Evolutionary conservation across 805 yeast genomes (phyloP).

Genomic region (Candida endomychidarum): DNA sequence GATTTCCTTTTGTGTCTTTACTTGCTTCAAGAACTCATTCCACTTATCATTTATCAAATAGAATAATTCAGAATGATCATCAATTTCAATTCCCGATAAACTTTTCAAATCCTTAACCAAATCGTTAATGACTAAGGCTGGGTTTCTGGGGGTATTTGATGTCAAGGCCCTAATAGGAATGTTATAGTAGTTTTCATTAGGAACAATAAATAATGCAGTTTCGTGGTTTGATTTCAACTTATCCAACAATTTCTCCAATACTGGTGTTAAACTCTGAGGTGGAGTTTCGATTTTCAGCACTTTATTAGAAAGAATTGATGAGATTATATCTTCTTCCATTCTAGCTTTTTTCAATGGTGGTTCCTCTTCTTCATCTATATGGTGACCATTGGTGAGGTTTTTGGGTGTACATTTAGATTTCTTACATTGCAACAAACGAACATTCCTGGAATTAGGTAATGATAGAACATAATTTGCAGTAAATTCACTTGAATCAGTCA

Average conservation of each 20-base stretch:
- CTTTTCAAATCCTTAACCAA: neutral
- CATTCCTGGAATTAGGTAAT: conserved; percentile 2
- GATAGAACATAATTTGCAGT: conserved; percentile 5
- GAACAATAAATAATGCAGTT: conserved; percentile 10
- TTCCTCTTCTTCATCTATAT: neutral
- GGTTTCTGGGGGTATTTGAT: too few relatives aligned
- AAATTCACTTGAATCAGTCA: neutral
- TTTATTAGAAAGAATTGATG: neutral
- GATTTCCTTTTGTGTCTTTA: neutral
- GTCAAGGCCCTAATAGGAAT: neutral
- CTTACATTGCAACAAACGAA: neutral
- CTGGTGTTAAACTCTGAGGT: neutral
- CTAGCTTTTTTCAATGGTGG: neutral
- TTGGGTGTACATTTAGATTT: too few relatives aligned
- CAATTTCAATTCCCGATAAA: neutral
- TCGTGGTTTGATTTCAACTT: conserved; percentile 6
- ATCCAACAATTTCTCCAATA: neutral
- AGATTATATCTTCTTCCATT: neutral
- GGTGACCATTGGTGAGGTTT: too few relatives aligned
- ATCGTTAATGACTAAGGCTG: too few relatives aligned
- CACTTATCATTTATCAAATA: neutral
- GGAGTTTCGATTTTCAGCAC: neutral
- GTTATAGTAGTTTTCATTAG: conserved; percentile 8
- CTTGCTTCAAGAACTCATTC: neutral
- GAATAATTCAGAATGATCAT: neutral